phyloP scores from a whole-genome alignment of 2,329 filamentous ascomycete genomes.

The Cercospora zeae-maydis region DNA sequence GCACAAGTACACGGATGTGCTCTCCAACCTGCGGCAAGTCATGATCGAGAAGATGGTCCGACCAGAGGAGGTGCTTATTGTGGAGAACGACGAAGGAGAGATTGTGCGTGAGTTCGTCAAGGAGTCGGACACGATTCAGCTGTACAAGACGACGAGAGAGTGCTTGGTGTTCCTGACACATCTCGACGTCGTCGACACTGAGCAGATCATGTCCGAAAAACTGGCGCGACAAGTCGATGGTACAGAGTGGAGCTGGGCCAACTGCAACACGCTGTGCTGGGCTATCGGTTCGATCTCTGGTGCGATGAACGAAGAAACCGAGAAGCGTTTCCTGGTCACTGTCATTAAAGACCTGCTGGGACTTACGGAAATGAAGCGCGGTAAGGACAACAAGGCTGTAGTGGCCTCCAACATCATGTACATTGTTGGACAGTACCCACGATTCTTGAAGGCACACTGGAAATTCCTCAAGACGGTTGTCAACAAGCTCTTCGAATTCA shows the following conservation, averaged over 20 bases:
- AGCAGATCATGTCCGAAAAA: slow-evolving; percentile 99
- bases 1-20: slow-evolving; percentile 93
- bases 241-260: slow-evolving; percentile 97
- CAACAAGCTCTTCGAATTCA: slow-evolving; percentile 99
- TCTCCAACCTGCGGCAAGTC: slow-evolving; percentile 89
- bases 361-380: slow-evolving; percentile 97
- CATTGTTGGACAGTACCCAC: slow-evolving; percentile 96
- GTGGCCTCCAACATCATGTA: slow-evolving; percentile 99
- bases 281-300: slow-evolving; percentile 97
- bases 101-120: slow-evolving; percentile 99
- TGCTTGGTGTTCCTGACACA: slow-evolving; percentile 97
- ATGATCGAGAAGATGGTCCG: slow-evolving; percentile 99
- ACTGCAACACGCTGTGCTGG: slow-evolving; percentile 99
- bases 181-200: slow-evolving; percentile 93
- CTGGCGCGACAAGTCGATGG: slow-evolving; percentile 92
- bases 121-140: slow-evolving; percentile 96
- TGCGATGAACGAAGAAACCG: slow-evolving; percentile 98
- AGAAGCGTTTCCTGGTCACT: slow-evolving; percentile 96
- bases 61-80: slow-evolving; percentile 94
- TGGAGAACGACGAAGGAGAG: slow-evolving; percentile 99
- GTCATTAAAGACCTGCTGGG: slow-evolving; percentile 98
- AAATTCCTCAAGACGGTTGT: slow-evolving; percentile 99
- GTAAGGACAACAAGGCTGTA: slow-evolving; percentile 98
- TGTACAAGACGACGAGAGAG: slow-evolving; percentile 98
- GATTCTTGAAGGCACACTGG: slow-evolving; percentile 98